Percentiles rank a stretch among this genome's conserved stretches.
Evolutionary conservation across 768 basidiomycete species (phyloP).

Genomic region (Pulveroboletus ravenelii): DNA sequence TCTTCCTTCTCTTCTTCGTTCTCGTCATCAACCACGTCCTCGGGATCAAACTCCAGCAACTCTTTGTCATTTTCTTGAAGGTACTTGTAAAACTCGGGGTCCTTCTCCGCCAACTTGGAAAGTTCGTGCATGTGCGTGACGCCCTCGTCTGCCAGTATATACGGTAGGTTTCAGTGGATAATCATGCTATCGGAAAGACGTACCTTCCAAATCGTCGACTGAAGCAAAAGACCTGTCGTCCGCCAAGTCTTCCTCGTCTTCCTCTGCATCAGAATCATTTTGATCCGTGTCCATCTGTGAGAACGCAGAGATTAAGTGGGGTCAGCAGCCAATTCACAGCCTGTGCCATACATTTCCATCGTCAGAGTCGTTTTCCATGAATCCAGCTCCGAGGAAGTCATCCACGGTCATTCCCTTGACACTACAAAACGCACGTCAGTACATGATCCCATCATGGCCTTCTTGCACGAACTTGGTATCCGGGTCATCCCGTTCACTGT

Average conservation of each 20-base stretch:
- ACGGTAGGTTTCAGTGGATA: neutral
- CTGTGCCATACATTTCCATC: constrained; percentile 34
- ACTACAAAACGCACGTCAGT: constrained; percentile 7
- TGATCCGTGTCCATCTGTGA: constrained; percentile 25
- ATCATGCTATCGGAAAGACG: neutral
- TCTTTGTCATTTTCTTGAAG: constrained; percentile 93
- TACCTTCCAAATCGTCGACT: constrained; percentile 74
- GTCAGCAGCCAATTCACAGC: neutral
- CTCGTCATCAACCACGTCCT: constrained; percentile 45
- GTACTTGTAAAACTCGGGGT: constrained; percentile 99
- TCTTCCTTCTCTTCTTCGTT: constrained; percentile 41
- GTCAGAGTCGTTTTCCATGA: constrained; percentile 62
- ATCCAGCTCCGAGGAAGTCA: constrained; percentile 66
- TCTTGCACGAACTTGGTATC: constrained; percentile 10
- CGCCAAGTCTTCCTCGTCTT: constrained; percentile 38
- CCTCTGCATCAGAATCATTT: constrained; percentile 33
- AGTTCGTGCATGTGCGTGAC: constrained; percentile 74
- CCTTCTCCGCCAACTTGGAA: constrained; percentile 86
- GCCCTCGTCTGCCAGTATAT: constrained; percentile 53
- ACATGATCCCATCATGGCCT: neutral
- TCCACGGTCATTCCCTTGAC: constrained; percentile 62
- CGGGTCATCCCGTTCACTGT: constrained; percentile 26
- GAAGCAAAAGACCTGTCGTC: constrained; percentile 71
- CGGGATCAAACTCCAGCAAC: constrained; percentile 72
- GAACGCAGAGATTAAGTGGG: constrained; percentile 6